Base-by-base conservation (phyloP, 2,329 filamentous ascomycete genomes). In the Emmonsia crescens region DNA sequence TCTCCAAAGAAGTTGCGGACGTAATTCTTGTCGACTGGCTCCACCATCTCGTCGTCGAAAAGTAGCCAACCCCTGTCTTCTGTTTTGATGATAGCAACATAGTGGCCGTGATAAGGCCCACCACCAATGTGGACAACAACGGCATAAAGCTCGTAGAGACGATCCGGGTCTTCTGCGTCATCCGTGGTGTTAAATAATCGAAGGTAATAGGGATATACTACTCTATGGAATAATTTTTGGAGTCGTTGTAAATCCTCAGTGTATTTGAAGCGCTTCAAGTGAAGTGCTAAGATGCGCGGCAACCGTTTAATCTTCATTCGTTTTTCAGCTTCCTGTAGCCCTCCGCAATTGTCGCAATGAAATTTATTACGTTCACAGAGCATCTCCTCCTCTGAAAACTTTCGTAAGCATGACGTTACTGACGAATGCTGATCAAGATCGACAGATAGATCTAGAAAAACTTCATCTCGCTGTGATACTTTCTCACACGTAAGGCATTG, bases 341-440 rank as follows among this genome's bases (percentile, higher is more conserved):
- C 94, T 60, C 94, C 94, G 68, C 94, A 99, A 69, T 92, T 92
- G 73, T 99, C 94, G 76, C 94, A 99, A 72, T 99, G 93, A 67
- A 99, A 99, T 73, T 99, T 99, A 79, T 99, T 97, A 64, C 92
- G 84, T 77, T 99, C 94, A 72, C 94, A 97, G 62, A 99, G 82
- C 91, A 97, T 96, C 75, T 99, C 94, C 70, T 97, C 94, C 54
- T 94, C 91, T 0, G 94, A 99, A 70, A 99, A 99, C 70, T 96
- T 96, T 63, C 90, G 85, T 66, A 99, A 77, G 73, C 94, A 99
- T 31, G 94, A 93, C 2, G 94, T 97, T 3, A 99, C 94, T 0
- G 94, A 99, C 0, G 92, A 92, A 73, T 97, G 91, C 70, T 96
- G 88, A 67, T 96, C 91, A 14, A 99, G 79, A 74, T 99, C 94